Evolutionary conservation across 163 green algal species (phyloP), one percentile per base, ranked within the genome.

Genomic region (Chlorella variabilis): DNA sequence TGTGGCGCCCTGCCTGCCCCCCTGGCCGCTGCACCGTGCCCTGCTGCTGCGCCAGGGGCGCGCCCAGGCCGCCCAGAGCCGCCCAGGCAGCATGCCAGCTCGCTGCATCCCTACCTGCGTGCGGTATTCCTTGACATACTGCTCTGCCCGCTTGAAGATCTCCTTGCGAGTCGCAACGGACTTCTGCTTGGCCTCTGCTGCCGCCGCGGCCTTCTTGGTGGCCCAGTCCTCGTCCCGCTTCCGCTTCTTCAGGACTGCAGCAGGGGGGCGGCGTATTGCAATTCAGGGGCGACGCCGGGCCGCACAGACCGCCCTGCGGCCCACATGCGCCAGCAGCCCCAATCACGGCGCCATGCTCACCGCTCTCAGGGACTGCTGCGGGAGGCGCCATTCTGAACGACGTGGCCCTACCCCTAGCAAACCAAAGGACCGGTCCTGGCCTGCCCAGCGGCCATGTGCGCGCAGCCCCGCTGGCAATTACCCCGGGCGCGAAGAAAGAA

Each of bases 91-190:
- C 79, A 71, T 73, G 86, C 77, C 81, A 66, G 49, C 71, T 23
- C 66, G 36, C 45, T 36, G 39, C 20, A 41, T 56, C 13, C 85
- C 18, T 62, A 97, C 95, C 94, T 97, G 85, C 38, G 89, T 33
- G 33, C 92, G 89, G 93, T 98, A 99, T 90, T 99, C 96, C 86
- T 97, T 95, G 31, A 98, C 95, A 87, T 99, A 99, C 80, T 92
- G 77, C 94, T 99, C 96, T 39, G 97, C 97, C 48, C 94, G 89
- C 92, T 99, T 99, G 91, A 99, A 98, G 83, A 98, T 95, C 39
- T 94, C 92, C 80, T 94, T 93, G 54, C 93, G 86, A 11, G 87
- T 92, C 31, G 87, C 78, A 29, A 86, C 86, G 71, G 84, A 75
- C 81, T 96, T 94, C 87, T 93, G 93, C 81, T 92, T 91, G 27